Base-by-base conservation (phyloP, 805 yeast species). In the Pichia thaimueangensis region DNA sequence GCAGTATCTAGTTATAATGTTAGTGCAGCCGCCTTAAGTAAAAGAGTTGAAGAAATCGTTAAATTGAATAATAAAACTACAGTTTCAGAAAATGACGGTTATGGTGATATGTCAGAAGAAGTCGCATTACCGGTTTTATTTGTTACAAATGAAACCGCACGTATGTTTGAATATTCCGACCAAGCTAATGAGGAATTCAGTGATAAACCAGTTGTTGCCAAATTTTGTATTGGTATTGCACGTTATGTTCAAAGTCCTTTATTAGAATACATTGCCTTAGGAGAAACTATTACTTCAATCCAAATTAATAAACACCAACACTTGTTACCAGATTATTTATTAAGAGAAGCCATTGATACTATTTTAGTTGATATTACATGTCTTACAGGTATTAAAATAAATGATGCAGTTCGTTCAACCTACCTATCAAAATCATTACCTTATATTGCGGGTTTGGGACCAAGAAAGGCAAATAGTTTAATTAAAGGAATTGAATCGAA, bases 171-270 rank as follows among this genome's bases (percentile, higher is more conserved):
- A 58, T 78, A 80, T 56, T 86, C 96, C 0, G 73, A 69, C 30
- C 73, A 86, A 44, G 95, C 95, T 0, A 67, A 64, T 6, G 69
- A 71, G 36, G 97, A 93, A 60, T 85, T 84, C 57, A 80, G 95
- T 9, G 95, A 86, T 57, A 83, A 85, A 49, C 80, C 96, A 1
- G 72, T 85, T 2, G 71, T 88, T 47, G 81, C 81, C 11, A 78
- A 84, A 54, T 93, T 91, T 64, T 82, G 93, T 63, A 79, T 89
- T 48, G 96, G 87, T 9, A 69, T 91, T 49, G 97, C 94, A 9
- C 80, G 97, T 52, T 93, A 86, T 59, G 76, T 85, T 43, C 98
- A 93, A 64, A 83, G 86, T 42, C 98, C 99, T n/a, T 60, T 93
- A 45, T 64, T 86, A 53, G 99, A 93, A 62, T 93, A 89, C 59